Evolutionary conservation across 306 rosid species (phyloP).

Genomic region (Rosa lucieae): DNA sequence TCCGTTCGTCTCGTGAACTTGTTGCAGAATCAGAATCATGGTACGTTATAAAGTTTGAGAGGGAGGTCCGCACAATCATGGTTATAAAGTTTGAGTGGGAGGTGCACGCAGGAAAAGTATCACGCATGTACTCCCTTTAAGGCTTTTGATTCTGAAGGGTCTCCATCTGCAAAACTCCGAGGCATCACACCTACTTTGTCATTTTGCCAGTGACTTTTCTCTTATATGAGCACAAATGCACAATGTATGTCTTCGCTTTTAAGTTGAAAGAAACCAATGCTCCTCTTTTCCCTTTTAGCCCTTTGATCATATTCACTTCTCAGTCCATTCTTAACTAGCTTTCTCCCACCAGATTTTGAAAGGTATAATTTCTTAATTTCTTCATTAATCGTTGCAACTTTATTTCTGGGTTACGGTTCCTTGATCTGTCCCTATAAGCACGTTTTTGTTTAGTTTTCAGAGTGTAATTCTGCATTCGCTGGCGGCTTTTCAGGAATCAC

Average conservation of each 20-base stretch:
- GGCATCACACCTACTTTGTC: not conserved
- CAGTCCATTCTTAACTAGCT: not conserved
- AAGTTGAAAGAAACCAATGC: not conserved
- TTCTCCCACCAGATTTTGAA: not conserved
- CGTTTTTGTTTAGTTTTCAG: not conserved
- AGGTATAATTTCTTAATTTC: not conserved
- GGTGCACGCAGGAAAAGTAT: not conserved
- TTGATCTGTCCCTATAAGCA: not conserved
- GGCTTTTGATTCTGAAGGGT: not conserved
- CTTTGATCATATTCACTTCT: not conserved
- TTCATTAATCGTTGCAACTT: not conserved
- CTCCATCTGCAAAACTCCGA: not conserved
- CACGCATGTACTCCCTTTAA: no score
- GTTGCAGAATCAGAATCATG: not conserved
- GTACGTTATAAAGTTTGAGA: no score
- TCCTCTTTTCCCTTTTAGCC: not conserved
- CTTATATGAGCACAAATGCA: no score
- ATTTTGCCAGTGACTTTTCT: not conserved
- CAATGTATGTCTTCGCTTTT: no score
- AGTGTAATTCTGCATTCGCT: not conserved
- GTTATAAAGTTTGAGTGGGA: no score
- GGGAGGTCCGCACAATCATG: no score
- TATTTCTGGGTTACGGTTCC: no score
- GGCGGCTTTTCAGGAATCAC: not conserved
- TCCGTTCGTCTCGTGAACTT: not conserved